Evolutionary conservation across 805 yeast genomes (phyloP).

Genomic region (Yarrowia osloensis): DNA sequence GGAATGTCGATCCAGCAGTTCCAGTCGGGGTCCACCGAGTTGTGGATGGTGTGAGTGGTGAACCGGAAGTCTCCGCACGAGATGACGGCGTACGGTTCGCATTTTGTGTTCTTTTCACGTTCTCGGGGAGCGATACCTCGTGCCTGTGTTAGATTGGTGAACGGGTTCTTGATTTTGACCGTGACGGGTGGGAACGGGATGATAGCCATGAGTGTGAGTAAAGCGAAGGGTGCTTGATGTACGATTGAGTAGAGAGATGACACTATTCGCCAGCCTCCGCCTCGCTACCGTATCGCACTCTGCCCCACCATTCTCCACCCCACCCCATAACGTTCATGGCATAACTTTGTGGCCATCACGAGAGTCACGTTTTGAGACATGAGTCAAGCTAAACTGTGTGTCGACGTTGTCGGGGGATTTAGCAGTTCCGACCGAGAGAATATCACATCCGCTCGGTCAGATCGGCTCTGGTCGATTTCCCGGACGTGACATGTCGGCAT

Average conservation of each 20-base stretch:
- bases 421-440: neutral
- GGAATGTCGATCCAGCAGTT: conserved; percentile 65
- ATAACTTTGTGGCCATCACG: conserved; percentile 10
- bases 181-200: too few relatives aligned
- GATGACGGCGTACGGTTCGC: conserved; percentile 37
- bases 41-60: conserved; percentile 61
- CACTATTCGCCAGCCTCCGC: too few relatives aligned
- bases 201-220: too few relatives aligned
- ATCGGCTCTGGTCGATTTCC: neutral
- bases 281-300: too few relatives aligned
- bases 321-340: neutral
- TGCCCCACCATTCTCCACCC: neutral
- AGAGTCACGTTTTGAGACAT: conserved; percentile 3
- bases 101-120: neutral
- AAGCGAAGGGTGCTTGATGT: too few relatives aligned
- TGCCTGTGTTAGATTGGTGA: conserved; percentile 32
- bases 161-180: too few relatives aligned
- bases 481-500: neutral
- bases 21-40: conserved; percentile 74
- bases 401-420: neutral
- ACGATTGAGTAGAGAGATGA: too few relatives aligned
- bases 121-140: conserved; percentile 28
- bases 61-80: conserved; percentile 39
- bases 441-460: neutral
- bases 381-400: neutral